Percentiles rank a stretch among this genome's conserved stretches.
Conservation (phyloP, 108 stramenopile genomes). For the Parietichytrium sp. region DNA sequence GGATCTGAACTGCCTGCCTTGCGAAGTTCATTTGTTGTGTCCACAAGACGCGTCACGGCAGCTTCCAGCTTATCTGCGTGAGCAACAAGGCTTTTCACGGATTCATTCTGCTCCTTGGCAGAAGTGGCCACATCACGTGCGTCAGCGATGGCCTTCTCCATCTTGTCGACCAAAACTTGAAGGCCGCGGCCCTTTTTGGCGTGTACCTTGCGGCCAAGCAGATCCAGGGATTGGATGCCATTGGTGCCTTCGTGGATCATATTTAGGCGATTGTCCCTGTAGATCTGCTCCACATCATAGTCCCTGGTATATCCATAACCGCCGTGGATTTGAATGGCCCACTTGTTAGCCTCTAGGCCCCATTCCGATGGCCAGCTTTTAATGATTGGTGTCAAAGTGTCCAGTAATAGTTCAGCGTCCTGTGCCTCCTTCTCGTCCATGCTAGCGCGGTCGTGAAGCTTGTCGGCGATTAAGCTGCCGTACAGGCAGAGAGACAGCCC, state of each 20-base stretch:
- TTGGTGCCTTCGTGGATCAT: constrained; percentile 49
- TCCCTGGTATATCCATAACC: constrained; percentile 48
- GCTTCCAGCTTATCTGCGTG: neutral
- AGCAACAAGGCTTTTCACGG: neutral
- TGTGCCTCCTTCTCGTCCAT: neutral
- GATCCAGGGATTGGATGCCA: constrained; percentile 45
- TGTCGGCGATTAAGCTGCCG: constrained; percentile 23
- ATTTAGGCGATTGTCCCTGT: constrained; percentile 41
- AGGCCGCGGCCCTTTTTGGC: constrained; percentile 35
- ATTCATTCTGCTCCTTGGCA: too few species aligned
- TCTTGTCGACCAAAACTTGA: neutral
- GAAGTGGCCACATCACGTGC: neutral
- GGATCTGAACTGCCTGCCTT: neutral
- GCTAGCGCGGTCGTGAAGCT: neutral
- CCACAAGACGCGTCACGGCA: constrained; percentile 16
- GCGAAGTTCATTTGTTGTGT: neutral
- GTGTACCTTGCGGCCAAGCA: constrained; percentile 46
- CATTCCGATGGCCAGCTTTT: constrained; percentile 47
- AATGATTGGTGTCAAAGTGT: constrained; percentile 43
- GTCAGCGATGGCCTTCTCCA: neutral
- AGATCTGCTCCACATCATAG: constrained; percentile 46
- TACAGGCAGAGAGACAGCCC: constrained; percentile 39
- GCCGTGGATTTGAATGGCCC: constrained; percentile 51
- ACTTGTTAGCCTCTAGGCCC: constrained; percentile 37
- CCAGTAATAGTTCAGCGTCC: constrained; percentile 36